Evolutionary conservation across 2,329 filamentous ascomycete species (phyloP).

Genomic region (Trichoderma koningii): DNA sequence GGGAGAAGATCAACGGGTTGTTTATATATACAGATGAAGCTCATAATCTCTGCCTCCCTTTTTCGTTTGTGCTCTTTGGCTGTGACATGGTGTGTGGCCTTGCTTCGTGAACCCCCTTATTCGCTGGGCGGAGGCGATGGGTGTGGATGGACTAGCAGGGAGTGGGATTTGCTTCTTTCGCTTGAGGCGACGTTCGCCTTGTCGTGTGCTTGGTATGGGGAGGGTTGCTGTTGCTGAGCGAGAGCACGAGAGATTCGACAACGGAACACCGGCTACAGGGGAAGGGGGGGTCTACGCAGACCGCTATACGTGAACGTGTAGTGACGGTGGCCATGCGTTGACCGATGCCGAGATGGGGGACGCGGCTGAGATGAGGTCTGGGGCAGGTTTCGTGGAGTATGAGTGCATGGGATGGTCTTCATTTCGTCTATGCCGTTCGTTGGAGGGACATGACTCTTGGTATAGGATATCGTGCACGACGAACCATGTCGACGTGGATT

Average conservation of each 20-base stretch:
- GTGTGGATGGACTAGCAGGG: neutral
- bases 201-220: neutral
- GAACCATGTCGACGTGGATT: too few species aligned
- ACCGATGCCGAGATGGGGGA: neutral
- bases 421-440: neutral
- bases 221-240: neutral
- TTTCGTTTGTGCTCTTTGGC: neutral
- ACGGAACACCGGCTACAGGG: slow-evolving; percentile 2
- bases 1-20: neutral
- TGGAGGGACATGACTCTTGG: too few species aligned
- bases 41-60: neutral
- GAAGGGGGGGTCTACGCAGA: neutral
- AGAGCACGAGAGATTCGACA: neutral
- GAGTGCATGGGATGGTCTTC: neutral
- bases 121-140: neutral
- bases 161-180: slow-evolving; percentile 10
- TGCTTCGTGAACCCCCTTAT: neutral
- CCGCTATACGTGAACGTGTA: neutral
- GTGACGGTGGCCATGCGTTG: too few species aligned
- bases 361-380: too few species aligned
- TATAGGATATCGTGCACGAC: too few species aligned
- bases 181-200: neutral
- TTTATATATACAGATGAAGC: slow-evolving; percentile 10
- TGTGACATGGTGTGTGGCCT: neutral
- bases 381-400: too few species aligned